Conservation (phyloP, 768 basidiomycete species). For the Lentinula aciculospora region DNA sequence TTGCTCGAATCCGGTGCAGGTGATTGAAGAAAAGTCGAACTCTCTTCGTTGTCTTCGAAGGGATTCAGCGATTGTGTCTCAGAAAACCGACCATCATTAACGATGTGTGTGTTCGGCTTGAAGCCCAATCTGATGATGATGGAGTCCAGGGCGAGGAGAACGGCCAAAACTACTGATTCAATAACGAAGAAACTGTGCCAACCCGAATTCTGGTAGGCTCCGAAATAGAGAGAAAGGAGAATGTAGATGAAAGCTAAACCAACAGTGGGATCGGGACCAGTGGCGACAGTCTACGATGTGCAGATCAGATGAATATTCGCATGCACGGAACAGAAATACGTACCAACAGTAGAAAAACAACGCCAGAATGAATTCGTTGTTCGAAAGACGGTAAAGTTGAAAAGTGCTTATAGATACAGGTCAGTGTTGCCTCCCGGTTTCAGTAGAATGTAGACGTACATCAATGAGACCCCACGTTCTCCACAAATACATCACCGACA, state of each 20-base stretch:
- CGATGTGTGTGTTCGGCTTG: neutral
- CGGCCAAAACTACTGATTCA: neutral
- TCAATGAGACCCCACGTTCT: slow-evolving; percentile 24
- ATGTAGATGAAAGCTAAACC: slow-evolving; percentile 25
- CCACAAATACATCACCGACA: slow-evolving; percentile 28
- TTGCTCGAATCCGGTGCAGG: neutral
- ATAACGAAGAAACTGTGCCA: slow-evolving; percentile 1
- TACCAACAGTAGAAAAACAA: slow-evolving; percentile 26
- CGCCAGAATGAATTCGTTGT: slow-evolving; percentile 18
- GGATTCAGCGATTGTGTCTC: neutral
- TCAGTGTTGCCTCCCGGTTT: neutral
- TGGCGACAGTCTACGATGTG: slow-evolving; percentile 24
- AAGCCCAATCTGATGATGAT: neutral
- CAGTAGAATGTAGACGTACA: slow-evolving; percentile 13
- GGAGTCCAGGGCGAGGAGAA: neutral
- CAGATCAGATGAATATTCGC: neutral
- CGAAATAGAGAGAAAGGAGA: slow-evolving; percentile 24
- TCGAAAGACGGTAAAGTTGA: slow-evolving; percentile 15
- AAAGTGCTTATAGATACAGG: slow-evolving; percentile 14
- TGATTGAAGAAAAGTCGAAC: neutral
- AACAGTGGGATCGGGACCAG: slow-evolving; percentile 31
- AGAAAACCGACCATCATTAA: neutral
- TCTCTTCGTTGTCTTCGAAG: neutral
- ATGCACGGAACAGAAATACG: slow-evolving; percentile 4
- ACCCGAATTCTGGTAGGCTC: slow-evolving; percentile 4